These are phyloP conservation scores for Cucurbitaria berberidis DNA, from an alignment of 2,329 filamentous ascomycete genomes.

Conservation along the genomic window DNA sequence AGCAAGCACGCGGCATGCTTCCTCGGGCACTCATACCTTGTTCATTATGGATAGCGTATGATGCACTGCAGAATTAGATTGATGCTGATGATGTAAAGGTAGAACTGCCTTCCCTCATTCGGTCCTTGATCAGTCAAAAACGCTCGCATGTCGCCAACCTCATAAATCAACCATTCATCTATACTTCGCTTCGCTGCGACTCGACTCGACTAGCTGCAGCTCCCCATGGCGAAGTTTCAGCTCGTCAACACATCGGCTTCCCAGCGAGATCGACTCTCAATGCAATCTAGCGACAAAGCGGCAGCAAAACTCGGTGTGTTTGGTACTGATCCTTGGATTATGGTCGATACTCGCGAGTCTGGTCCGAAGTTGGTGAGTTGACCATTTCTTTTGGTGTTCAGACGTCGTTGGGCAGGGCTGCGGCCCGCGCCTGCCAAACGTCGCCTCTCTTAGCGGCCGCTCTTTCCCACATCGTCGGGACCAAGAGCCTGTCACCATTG, in stretches of 20 bases:
- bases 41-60: not conserved
- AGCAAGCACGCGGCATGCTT: conserved; percentile 3
- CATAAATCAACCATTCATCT: not conserved
- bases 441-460: conserved; percentile 17
- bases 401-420: conserved; percentile 24
- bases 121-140: not conserved
- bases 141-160: not conserved
- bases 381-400: conserved; percentile 6
- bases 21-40: not conserved
- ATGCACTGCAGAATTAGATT: not conserved
- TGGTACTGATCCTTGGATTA: conserved; percentile 9
- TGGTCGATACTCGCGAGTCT: not conserved
- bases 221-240: conserved; percentile 13
- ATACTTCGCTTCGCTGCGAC: not conserved
- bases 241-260: not conserved
- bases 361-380: conserved; percentile 6
- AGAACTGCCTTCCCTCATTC: not conserved
- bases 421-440: conserved; percentile 12
- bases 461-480: conserved; percentile 6
- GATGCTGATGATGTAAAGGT: not conserved
- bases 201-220: conserved; percentile 8
- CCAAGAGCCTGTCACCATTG: not conserved
- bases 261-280: not conserved
- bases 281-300: not conserved
- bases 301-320: not conserved